Base-by-base conservation (phyloP, 129 eudicot species). In the Ambrosia trifida region DNA sequence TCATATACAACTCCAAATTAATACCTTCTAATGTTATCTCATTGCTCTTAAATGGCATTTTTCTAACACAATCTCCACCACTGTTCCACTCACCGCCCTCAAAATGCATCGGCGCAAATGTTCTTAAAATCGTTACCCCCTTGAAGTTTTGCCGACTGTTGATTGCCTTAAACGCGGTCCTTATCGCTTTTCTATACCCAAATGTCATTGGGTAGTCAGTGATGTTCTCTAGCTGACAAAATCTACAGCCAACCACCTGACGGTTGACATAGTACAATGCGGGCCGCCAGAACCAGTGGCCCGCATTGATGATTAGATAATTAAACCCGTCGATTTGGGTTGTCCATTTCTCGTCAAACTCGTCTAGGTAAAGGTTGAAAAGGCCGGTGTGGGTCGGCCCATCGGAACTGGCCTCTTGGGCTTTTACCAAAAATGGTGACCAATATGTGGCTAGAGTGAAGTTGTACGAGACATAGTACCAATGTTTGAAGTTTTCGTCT, bases 281-380 rank as follows among this genome's bases (percentile, higher is more conserved):
- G 1, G 89, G 80, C 33, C 92, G 84, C 73, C 78, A 70, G 18
- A 83, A 83, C 96, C 96, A 89, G 69, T 86, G 92, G 40, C 96
- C 96, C 3, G 84, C 76, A 17, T 81, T 86, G 80, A 89, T 38
- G 79, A 84, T 68, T 32, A 89, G 7, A 58, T 81, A 84, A 32
- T 89, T 80, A 54, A 83, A 84, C 3, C 57, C 79, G 14, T 83
- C 88, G 5, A 87, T 79, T 12, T 83, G 82, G 68, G 82, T 68
- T 8, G 86, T 82, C 97, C 97, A 91, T 77, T 80, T 80, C 11
- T 83, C 85, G 28, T 88, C 87, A n/a, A 75, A 79, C 66, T 91
- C 90, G 47, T 91, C 97, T 4, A 91, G 92, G 85, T 83, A 76
- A 59, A 91, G 83, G 73, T 86, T 88, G 85, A 81, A 91, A 18